phyloP scores from a whole-genome alignment of 2,329 filamentous ascomycete genomes.

The Sporothrix pseudoabietina region DNA sequence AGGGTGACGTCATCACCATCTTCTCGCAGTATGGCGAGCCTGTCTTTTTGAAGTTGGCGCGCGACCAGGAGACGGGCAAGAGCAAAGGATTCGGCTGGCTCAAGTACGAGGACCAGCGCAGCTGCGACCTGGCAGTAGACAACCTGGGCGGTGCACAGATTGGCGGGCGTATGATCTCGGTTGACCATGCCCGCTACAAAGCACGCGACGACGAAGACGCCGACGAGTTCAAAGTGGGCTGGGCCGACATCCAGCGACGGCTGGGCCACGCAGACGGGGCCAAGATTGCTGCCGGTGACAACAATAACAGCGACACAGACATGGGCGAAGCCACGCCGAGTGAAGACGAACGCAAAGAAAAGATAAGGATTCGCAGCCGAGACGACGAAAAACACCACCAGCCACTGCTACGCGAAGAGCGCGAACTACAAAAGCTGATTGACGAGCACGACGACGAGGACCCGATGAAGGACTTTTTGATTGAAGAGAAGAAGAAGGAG shows the following conservation, averaged over 20 bases:
- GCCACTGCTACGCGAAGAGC: conserved; percentile 76
- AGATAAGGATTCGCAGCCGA: conserved; percentile 33
- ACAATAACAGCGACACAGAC: conserved; percentile 46
- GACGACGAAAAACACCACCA: conserved; percentile 39
- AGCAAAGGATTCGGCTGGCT: conserved; percentile 93
- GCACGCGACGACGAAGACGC: conserved; percentile 74
- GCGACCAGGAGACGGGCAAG: conserved; percentile 95
- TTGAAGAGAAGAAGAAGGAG: conserved; percentile 90
- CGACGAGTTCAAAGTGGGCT: conserved; percentile 60
- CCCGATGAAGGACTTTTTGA: conserved; percentile 90
- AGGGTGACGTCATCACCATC: conserved; percentile 93
- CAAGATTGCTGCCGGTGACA: conserved; percentile 36
- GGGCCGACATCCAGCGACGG: conserved; percentile 59
- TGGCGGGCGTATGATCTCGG: conserved; percentile 75
- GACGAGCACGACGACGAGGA: conserved; percentile 89
- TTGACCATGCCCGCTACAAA: conserved; percentile 94
- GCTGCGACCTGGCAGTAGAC: conserved; percentile 93
- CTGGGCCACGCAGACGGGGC: conserved; percentile 46
- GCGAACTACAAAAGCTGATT: conserved; percentile 73
- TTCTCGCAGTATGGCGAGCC: conserved; percentile 98
- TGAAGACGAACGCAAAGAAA: conserved; percentile 38
- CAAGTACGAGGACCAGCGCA: conserved; percentile 97
- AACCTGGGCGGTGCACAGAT: conserved; percentile 88
- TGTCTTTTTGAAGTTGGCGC: conserved; percentile 85
- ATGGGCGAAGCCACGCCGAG: conserved; percentile 49